These are phyloP conservation scores for Candida schatavii DNA, from an alignment of 805 yeast species.

Conservation along the genomic window DNA sequence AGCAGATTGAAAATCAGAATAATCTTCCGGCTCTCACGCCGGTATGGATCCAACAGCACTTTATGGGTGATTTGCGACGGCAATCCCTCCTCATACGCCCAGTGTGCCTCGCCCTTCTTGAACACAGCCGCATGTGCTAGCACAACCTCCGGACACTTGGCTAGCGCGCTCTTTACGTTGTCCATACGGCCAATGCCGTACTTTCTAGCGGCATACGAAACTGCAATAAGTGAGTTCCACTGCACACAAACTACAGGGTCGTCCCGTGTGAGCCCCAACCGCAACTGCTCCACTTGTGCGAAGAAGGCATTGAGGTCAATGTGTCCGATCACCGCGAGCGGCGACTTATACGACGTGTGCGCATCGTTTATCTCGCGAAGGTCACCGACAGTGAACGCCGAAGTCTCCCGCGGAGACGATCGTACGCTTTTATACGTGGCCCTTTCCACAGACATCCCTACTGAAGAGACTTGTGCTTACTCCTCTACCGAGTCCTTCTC, in stretches of 20 bases:
- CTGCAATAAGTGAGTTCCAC: conserved; percentile 89
- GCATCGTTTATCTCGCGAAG: conserved; percentile 47
- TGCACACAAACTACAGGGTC: conserved; percentile 94
- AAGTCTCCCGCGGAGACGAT: conserved; percentile 12
- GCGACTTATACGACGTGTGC: conserved; percentile 53
- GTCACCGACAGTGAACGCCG: conserved; percentile 49
- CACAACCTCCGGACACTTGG: conserved; percentile 72
- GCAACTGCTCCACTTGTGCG: conserved; percentile 87
- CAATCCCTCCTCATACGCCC: conserved; percentile 67
- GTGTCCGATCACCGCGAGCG: conserved; percentile 77
- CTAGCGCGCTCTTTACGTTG: conserved; percentile 58
- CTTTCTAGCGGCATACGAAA: conserved; percentile 83
- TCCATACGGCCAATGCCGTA: conserved; percentile 83
- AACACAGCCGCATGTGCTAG: conserved; percentile 94
- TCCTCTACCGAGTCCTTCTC: too few species aligned
- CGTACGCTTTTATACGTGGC: background rate
- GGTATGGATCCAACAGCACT: conserved; percentile 86
- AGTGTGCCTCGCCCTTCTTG: conserved; percentile 76
- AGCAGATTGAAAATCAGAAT: conserved; percentile 57
- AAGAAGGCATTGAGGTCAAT: conserved; percentile 93
- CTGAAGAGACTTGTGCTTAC: too few species aligned
- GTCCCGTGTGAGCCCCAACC: conserved; percentile 59
- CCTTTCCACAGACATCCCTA: background rate
- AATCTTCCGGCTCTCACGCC: conserved; percentile 82
- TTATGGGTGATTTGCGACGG: conserved; percentile 68